phyloP scores from a whole-genome alignment of 768 basidiomycete genomes.

The Lentinus tigrinus region DNA sequence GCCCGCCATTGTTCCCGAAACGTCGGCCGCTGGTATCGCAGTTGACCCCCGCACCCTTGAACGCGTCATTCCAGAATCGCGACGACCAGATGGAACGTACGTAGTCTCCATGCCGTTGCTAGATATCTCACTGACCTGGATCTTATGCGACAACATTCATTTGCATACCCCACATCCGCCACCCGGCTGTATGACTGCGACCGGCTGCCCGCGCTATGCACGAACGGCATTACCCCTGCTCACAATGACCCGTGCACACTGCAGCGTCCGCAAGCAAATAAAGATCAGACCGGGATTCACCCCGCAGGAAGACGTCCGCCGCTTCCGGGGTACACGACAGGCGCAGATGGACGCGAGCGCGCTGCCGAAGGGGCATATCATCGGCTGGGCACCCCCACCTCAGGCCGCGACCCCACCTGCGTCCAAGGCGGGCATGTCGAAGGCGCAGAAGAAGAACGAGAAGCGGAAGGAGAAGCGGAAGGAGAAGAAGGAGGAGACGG shows the following conservation, averaged over 20 bases:
- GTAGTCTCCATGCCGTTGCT: conserved; percentile 22
- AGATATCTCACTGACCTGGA: neutral
- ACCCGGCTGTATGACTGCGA: neutral
- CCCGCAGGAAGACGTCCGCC: conserved; percentile 90
- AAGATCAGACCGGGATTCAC: conserved; percentile 93
- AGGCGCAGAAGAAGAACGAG: conserved; percentile 72
- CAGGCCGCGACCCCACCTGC: conserved; percentile 31
- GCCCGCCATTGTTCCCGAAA: conserved; percentile 72
- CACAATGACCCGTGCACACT: conserved; percentile 13
- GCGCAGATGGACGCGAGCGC: conserved; percentile 63
- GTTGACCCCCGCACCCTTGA: conserved; percentile 84
- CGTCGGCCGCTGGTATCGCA: conserved; percentile 75
- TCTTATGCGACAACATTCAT: neutral
- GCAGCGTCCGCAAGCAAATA: conserved; percentile 81
- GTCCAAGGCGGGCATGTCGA: conserved; percentile 36
- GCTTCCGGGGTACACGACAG: conserved; percentile 79
- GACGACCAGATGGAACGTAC: conserved; percentile 83
- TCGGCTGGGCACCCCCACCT: conserved; percentile 75
- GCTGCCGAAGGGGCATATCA: conserved; percentile 76
- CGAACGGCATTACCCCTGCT: neutral
- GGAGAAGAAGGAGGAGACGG: conserved; percentile 49
- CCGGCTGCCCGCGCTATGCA: neutral
- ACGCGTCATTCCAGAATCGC: conserved; percentile 84
- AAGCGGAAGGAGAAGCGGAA: conserved; percentile 73
- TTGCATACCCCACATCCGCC: neutral